Evolutionary conservation across 805 yeast genomes (phyloP), one percentile per base, ranked within the genome.

Genomic region (Debaryomyces tyrocola): DNA sequence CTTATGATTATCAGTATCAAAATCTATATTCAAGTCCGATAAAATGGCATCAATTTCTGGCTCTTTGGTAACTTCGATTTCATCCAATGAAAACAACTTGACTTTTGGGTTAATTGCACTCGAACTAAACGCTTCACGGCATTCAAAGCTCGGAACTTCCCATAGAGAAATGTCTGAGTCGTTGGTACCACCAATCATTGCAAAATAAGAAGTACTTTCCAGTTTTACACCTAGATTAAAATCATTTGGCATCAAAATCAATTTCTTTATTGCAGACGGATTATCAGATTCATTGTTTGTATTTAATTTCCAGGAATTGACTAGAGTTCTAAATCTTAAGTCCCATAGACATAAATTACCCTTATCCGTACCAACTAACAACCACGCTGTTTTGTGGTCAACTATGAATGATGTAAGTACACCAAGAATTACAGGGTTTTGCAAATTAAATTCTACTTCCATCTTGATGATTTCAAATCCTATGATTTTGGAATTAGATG

Each of bases 281-380:
- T 33, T 15, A 5, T 41, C 20, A 5, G 28, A 21, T 24, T 39
- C 35, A 11, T 46, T 17, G 18, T 44, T 47, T 4, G 33, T 36
- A 35, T 74, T 77, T 38, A 89, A 74, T 8, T 77, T 76, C 82
- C 90, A 86, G 1, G 84, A 70, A 49, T 78, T 83, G 31, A 89
- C 67, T 36, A 78, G 67, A 0, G 85, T 48, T 31, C 74, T 74
- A 60, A 90, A 88, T 44, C 95, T 70, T 31, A 87, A 53, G 62
- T 90, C 97, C 96, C 96, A 90, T 12, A 92, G 64, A 51, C 82
- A 83, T 27, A 94, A 59, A 0, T 84, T 68, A 1, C 97, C 97
- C 34, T 77, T 78, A 0, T 79, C 68, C 0, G 97, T 88, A 0
- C 97, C 97, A 2, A 85, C 59, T 7, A 88, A 61, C 1, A 88